phyloP scores from a whole-genome alignment of 2,329 filamentous ascomycete species.

The Sphaerulina populicola region DNA sequence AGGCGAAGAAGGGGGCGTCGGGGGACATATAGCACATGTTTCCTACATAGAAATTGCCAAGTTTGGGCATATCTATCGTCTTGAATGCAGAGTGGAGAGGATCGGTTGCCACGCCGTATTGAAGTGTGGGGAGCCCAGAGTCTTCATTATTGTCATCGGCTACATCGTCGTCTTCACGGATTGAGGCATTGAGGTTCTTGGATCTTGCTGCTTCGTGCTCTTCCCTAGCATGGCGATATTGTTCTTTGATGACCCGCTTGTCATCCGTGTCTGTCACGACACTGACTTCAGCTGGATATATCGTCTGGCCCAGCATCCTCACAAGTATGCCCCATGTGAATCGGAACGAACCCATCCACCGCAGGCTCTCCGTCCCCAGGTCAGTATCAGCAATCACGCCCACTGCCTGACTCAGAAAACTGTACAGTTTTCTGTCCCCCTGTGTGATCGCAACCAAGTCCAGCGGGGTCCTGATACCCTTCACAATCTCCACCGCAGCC shows the following conservation, averaged over 20 bases:
- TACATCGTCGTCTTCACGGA: slow-evolving; percentile 10
- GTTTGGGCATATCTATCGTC: slow-evolving; percentile 60
- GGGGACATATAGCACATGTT: slow-evolving; percentile 93
- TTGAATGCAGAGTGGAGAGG: slow-evolving; percentile 71
- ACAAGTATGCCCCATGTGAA: slow-evolving; percentile 81
- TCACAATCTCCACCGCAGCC: slow-evolving; percentile 76
- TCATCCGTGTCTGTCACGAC: slow-evolving; percentile 72
- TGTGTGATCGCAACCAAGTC: slow-evolving; percentile 87
- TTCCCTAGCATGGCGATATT: slow-evolving; percentile 48
- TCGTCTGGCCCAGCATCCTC: slow-evolving; percentile 63
- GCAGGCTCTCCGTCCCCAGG: slow-evolving; percentile 77
- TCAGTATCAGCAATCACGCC: slow-evolving; percentile 88
- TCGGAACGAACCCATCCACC: slow-evolving; percentile 82
- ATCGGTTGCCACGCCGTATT: slow-evolving; percentile 72
- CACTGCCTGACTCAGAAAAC: slow-evolving; percentile 82
- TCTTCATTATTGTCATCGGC: slow-evolving; percentile 16
- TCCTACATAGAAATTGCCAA: slow-evolving; percentile 89
- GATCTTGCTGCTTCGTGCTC: slow-evolving; percentile 24
- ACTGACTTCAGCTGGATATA: slow-evolving; percentile 83
- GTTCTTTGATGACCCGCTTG: slow-evolving; percentile 64
- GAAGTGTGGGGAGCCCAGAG: slow-evolving; percentile 54
- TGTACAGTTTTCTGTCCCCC: slow-evolving; percentile 62
- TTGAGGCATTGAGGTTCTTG: slow-evolving; percentile 18
- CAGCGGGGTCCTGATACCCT: slow-evolving; percentile 73
- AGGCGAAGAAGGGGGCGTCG: slow-evolving; percentile 78